Base-by-base conservation (phyloP, 1,139 yeast species). In the Kazachstania sp. region DNA sequence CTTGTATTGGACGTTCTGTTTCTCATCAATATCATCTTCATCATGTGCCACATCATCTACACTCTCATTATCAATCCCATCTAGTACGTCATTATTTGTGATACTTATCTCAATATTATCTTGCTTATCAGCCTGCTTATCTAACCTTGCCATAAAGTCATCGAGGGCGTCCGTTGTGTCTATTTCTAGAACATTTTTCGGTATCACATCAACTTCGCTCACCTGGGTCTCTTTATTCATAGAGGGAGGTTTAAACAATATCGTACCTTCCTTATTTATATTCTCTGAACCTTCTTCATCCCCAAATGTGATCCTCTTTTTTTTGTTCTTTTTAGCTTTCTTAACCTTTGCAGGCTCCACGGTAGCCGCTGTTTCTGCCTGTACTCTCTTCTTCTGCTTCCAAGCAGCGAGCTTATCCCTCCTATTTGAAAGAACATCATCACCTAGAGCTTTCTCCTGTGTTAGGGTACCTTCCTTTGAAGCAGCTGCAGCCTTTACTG, bases 311-410 rank as follows among this genome's bases (percentile, higher is more conserved):
- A 53, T 48, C 46, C 47, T 53, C 41, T 40, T 47, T 4, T 38
- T 44, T 43, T 47, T 44, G 29, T 37, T 48, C 44, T 44, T 34
- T n/a, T 43, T 41, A n/a, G 36, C 16, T 34, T 18, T 41, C 49
- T 40, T 34, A 47, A 43, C 47, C 50, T 37, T 46, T 38, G 23
- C 42, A 44, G 39, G 29, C 41, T 31, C 16, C 28, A 30, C 40
- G 40, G 41, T 52, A 29, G 37, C 44, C 28, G 45, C 51, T 56
- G 62, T 60, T 47, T 37, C 23, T 4, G 23, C 16, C 51, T 60
- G 64, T 30, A 60, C 63, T 53, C 70, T 73, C 55, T 69, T 72
- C 58, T 60, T 63, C 57, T 38, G 15, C 15, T 71, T 72, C 75
- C 75, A 71, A 1, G 69, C 72, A 36, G 67, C 71, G 4, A 71